These are phyloP conservation scores for Morella rubra DNA, from an alignment of 306 rosid species.

Conservation along the genomic window DNA sequence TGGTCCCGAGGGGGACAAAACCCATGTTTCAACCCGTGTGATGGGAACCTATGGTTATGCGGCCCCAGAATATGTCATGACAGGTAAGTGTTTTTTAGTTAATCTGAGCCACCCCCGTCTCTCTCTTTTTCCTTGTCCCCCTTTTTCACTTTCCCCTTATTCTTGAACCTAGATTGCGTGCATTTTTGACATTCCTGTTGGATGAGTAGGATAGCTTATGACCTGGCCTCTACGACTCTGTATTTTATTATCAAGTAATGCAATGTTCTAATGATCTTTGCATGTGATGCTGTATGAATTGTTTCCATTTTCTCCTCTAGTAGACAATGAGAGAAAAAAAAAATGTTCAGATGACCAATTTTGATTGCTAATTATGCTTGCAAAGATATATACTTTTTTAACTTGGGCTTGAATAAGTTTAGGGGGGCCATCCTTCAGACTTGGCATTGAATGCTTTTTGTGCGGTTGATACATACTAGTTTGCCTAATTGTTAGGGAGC, in stretches of 20 bases:
- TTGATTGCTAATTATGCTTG: not conserved
- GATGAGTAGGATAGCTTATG: not conserved
- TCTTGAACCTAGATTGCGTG: not conserved
- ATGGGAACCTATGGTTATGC: constrained; percentile 99
- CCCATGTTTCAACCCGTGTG: constrained; percentile 95
- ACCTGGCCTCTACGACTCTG: not conserved
- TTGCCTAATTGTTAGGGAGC: not conserved
- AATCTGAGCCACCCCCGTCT: too few species aligned
- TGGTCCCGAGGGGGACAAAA: constrained; percentile 97
- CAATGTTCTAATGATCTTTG: not conserved
- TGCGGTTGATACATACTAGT: not conserved
- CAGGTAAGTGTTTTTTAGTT: constrained; percentile 52
- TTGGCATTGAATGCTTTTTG: not conserved
- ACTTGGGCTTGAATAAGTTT: not conserved
- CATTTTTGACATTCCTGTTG: not conserved
- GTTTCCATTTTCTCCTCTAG: not conserved
- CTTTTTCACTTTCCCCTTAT: too few species aligned
- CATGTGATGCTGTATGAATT: not conserved
- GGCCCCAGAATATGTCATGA: constrained; percentile 98
- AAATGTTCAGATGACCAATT: not conserved
- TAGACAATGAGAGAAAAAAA: not conserved
- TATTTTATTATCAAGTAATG: not conserved
- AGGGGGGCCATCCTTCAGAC: not conserved
- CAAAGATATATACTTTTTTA: not conserved
- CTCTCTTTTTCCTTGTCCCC: too few species aligned